These are phyloP conservation scores for Pseudogymnoascus sp. DNA, from an alignment of 2,329 filamentous ascomycete species.

Conservation along the genomic window DNA sequence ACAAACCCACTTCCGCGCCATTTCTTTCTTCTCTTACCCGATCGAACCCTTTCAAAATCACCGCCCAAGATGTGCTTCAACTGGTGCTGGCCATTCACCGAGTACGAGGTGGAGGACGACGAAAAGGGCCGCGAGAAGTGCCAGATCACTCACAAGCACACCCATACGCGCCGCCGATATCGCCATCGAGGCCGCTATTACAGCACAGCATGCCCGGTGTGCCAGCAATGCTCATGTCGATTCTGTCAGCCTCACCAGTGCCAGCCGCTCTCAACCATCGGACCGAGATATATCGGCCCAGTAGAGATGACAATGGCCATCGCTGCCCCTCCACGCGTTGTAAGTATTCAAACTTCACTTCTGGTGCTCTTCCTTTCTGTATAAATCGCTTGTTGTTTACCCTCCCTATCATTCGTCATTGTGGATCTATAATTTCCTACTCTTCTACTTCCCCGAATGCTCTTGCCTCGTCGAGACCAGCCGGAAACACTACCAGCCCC, in stretches of 20 bases:
- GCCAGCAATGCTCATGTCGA: neutral
- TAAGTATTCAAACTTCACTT: neutral
- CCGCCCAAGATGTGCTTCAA: constrained; percentile 1
- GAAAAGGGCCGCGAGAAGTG: neutral
- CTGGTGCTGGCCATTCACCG: neutral
- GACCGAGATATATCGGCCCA: constrained; percentile 2
- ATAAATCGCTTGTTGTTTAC: neutral
- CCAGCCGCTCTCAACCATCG: neutral
- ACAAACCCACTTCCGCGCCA: neutral
- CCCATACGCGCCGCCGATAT: neutral
- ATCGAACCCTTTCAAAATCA: neutral
- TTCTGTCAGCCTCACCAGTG: neutral
- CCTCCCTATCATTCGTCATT: neutral
- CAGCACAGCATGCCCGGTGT: neutral
- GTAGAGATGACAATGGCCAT: constrained; percentile 1
- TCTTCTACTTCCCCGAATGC: neutral
- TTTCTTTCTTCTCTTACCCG: neutral
- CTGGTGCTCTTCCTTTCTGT: neutral
- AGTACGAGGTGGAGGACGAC: constrained; percentile 3
- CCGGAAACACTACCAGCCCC: neutral
- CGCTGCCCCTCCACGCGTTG: neutral
- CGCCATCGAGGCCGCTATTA: neutral
- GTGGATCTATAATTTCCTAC: neutral
- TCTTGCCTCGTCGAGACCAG: neutral
- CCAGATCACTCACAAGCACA: constrained; percentile 1